Conservation (phyloP, 768 basidiomycete genomes). For the Leccinum variicolor region DNA sequence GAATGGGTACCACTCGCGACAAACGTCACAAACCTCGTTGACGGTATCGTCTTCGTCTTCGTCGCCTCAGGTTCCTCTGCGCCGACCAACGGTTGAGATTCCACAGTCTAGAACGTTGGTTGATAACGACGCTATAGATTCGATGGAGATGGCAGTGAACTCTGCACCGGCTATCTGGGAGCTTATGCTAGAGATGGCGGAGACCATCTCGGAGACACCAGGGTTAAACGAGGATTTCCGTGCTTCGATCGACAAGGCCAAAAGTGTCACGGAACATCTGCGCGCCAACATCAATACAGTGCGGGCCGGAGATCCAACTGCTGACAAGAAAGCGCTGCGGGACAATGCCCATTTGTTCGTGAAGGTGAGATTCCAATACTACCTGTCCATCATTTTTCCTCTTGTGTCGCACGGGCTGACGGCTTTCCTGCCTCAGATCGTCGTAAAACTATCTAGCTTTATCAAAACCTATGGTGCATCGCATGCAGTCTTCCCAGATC, state of each 20-base stretch:
- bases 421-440: slow-evolving; percentile 44
- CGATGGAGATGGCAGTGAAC: slow-evolving; percentile 75
- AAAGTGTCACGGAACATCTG: slow-evolving; percentile 61
- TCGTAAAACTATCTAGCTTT: slow-evolving; percentile 71
- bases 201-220: slow-evolving; percentile 50
- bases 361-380: slow-evolving; percentile 51
- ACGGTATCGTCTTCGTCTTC: slow-evolving; percentile 38
- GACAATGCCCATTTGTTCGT: slow-evolving; percentile 80
- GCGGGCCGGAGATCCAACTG: slow-evolving; percentile 50
- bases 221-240: slow-evolving; percentile 42
- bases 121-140: slow-evolving; percentile 75
- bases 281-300: slow-evolving; percentile 55
- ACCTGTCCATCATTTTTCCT: background rate
- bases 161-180: slow-evolving; percentile 82
- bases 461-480: slow-evolving; percentile 61
- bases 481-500: slow-evolving; percentile 52
- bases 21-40: slow-evolving; percentile 43
- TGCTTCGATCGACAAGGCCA: slow-evolving; percentile 58
- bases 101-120: slow-evolving; percentile 61
- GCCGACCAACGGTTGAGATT: slow-evolving; percentile 42
- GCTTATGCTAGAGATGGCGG: slow-evolving; percentile 70
- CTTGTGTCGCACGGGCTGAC: background rate
- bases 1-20: slow-evolving; percentile 36
- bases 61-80: slow-evolving; percentile 23
- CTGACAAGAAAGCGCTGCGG: slow-evolving; percentile 60